phyloP scores from a whole-genome alignment of 2,329 filamentous ascomycete genomes.

The Sporothrix inflata region DNA sequence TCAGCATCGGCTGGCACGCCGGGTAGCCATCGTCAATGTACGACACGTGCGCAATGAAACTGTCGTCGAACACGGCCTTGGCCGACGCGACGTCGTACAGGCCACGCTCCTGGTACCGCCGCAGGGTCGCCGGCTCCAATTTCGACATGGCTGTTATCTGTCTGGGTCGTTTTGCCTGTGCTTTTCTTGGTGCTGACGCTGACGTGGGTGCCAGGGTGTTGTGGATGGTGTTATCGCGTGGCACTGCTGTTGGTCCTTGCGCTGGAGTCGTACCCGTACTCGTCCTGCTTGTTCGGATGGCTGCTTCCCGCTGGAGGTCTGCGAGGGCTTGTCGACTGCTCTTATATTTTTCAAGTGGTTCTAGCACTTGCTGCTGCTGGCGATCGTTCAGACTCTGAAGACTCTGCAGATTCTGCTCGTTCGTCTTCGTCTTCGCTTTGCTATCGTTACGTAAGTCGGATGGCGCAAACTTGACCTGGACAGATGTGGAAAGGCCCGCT shows the following conservation, averaged over 20 bases:
- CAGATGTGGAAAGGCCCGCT: too few species aligned
- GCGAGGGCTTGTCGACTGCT: not conserved
- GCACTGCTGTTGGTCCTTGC: not conserved
- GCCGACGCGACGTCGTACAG: conserved; percentile 30
- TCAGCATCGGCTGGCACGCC: conserved; percentile 34
- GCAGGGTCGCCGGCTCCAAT: conserved; percentile 31
- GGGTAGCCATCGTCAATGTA: conserved; percentile 32
- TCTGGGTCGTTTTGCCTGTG: not conserved
- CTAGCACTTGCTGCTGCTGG: not conserved
- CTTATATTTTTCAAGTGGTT: not conserved
- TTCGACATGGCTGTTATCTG: not conserved
- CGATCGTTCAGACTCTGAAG: not conserved
- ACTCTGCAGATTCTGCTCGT: not conserved
- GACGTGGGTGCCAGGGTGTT: not conserved
- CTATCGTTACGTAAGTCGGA: not conserved
- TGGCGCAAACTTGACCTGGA: not conserved
- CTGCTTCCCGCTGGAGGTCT: not conserved
- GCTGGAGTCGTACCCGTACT: not conserved
- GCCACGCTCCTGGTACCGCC: conserved; percentile 31
- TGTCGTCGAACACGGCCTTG: conserved; percentile 32
- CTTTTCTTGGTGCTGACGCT: not conserved
- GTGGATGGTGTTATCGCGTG: not conserved
- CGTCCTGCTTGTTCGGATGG: not conserved
- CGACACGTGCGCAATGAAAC: conserved; percentile 32
- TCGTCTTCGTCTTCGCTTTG: not conserved